Evolutionary conservation across 805 yeast species (phyloP), one percentile per base, ranked within the genome.

Genomic region (Blastobotrys parvus): DNA sequence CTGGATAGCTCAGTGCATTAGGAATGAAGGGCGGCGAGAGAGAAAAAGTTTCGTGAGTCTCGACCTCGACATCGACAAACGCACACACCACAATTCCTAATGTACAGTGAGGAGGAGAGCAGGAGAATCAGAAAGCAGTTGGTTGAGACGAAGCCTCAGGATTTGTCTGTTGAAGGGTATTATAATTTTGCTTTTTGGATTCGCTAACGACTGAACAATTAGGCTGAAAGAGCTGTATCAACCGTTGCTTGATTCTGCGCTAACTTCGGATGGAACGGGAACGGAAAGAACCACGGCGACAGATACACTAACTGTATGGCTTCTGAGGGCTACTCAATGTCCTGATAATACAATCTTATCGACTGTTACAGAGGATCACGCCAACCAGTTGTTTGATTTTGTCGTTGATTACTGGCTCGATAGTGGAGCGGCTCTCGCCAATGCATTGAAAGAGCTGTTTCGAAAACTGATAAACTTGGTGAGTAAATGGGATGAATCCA

Each of bases 351-450:
- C 4, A 31, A 18, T 35, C 17, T 13, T 27, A 8, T 20, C 8
- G 21, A 10, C 38, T 16, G 48, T 55, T n/a, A 35, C 54, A 1
- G 49, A 42, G 13, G 34, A 43, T 6, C 58, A 52, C 19, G 47
- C 52, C 15, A 48, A 55, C 38, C 20, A 21, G 3, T 46, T 62
- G 6, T 60, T 62, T 37, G 49, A 50, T 31, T 82, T 74, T 57
- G 70, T 82, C 11, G 61, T 80, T 31, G 88, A 79, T 50, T 78
- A 74, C 57, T 79, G 88, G 78, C 77, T 75, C 42, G 84, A 80
- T 40, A 73, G 84, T 1, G 79, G 82, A 3, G 77, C 83, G 2
- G 79, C 94, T 0, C 59, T 84, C 21, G 77, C 81, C 4, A 84
- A 82, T 54, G 80, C 94, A 0, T 58, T 85, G 41, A 72, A 69